Base-by-base conservation (phyloP, 352 stramenopile species). In the Blastocystis sp. region DNA sequence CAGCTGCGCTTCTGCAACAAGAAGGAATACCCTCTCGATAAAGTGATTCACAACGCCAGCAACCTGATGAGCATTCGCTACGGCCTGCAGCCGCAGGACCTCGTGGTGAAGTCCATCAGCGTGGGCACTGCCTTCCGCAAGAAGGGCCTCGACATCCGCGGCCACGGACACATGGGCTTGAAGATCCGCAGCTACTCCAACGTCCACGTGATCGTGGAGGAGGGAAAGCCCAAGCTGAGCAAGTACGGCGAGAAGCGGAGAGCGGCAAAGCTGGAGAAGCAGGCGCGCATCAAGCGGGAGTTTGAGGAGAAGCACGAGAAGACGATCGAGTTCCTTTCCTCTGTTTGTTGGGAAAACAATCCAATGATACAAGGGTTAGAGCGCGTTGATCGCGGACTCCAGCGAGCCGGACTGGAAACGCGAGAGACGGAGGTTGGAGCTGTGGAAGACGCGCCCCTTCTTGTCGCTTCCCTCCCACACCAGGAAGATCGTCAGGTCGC, bases 401-500 rank as follows among this genome's bases (percentile, higher is more conserved):
- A 79, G 28, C 6, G 69, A 79, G 10, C 69, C 69, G 4, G n/a
- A 61, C 42, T 79, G 69, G 64, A 91, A 91, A 59, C 90, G 76
- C 21, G 61, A 77, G 19, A 91, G 89, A 19, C 90, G 84, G 17
- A 90, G 60, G 45, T 84, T 89, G 4, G 61, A 48, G 28, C 82
- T 90, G 3, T 66, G 38, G 59, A 91, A 90, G 54, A 89, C 91
- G 42, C 81, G 42, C 3, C 90, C 90, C 40, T 89, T 89, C 24
- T 54, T 11, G 69, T 91, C 90, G 3, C 34, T 90, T 9, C 90
- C 90, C 21, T 74, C 89, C 90, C 90, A 91, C 57, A 81, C 89
- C 3, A 91, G 87, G 66, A 89, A 91, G 40, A 91, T 45, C 45
- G 89, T 60, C 14, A 90, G 60, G 48, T 91, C 89, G 68, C 89